Base-by-base conservation (phyloP, 164 flowering plant genomes). In the Chimonanthus salicifolius region DNA sequence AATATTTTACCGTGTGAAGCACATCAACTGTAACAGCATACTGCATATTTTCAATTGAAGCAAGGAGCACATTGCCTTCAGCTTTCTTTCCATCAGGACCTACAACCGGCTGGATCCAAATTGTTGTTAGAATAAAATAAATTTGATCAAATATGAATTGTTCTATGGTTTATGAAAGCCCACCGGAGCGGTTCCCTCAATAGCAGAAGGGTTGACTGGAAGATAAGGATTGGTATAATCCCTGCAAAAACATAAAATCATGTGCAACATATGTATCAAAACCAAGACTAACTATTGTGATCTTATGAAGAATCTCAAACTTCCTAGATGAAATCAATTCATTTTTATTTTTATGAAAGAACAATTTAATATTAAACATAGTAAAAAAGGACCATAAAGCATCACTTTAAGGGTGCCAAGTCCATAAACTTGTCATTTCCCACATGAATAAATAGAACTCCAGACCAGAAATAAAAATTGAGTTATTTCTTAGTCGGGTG, bases 1-100 rank as follows among this genome's bases (percentile, higher is more conserved):
- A 49, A 47, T 47, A 6, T 62, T 21, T 71, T 88, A 95, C 99
- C 99, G 82, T 88, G 76, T 91, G 90, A 21, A 94, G 67, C 75
- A 89, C 90, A 77, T 96, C 99, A 83, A 87, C 87, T 13, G 90
- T 94, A 72, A 96, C 99, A 45, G 88, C 92, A 88, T 92, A 96
- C 69, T 94, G 99, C 98, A 92, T 88, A 80, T 96, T 94, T 81
- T 95, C 99, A 74, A 95, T 90, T 0, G 98, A 92, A 51, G 97
- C 97, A 73, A 93, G 97, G 75, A 93, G 94, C 65, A 96, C 98
- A 80, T 96, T 96, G 77, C 98, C 92, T 87, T 96, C 98, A 16
- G 92, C 85, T 70, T 85, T 90, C 76, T 82, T 92, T 60, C 94
- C 98, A 86, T 96, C 97, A 44, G 84, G 48, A 6, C 92, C 92